Conservation (phyloP, 139 green algal genomes). For the Chlorella sp. region DNA sequence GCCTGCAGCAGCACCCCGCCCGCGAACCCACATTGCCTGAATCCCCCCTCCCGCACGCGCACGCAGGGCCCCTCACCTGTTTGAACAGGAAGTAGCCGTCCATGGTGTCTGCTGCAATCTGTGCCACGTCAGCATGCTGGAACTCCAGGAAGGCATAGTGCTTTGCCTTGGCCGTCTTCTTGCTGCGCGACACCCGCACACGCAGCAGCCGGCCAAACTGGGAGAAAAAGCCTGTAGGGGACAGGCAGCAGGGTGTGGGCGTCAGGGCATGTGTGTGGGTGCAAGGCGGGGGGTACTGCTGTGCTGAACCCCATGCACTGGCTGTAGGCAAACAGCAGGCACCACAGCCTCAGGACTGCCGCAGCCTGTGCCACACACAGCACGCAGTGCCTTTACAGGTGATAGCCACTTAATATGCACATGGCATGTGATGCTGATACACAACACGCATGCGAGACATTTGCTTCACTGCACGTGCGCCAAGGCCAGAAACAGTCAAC, state of each 20-base stretch:
- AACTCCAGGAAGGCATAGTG: slow-evolving; percentile 71
- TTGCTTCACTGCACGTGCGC: neutral
- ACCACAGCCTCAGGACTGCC: neutral
- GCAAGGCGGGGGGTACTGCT: neutral
- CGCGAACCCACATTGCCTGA: too few relatives aligned
- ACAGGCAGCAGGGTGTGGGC: neutral
- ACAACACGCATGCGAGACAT: neutral
- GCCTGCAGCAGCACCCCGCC: too few relatives aligned
- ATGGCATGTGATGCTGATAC: neutral
- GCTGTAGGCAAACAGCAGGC: neutral
- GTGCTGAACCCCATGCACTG: neutral
- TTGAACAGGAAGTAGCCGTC: slow-evolving; percentile 87
- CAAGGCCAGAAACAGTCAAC: neutral
- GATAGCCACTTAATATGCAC: too few relatives aligned
- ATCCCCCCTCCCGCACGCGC: too few relatives aligned
- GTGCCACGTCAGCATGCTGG: slow-evolving; percentile 64
- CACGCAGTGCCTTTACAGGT: too few relatives aligned
- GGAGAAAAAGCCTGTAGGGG: slow-evolving; percentile 52
- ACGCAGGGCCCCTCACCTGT: slow-evolving; percentile 34
- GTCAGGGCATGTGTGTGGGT: neutral
- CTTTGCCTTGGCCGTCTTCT: slow-evolving; percentile 46
- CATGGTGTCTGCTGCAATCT: slow-evolving; percentile 80
- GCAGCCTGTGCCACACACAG: too few relatives aligned
- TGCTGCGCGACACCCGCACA: slow-evolving; percentile 58
- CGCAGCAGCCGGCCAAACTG: slow-evolving; percentile 59